Base-by-base conservation (phyloP, 805 yeast species). In the Suhomyces pyralidae region DNA sequence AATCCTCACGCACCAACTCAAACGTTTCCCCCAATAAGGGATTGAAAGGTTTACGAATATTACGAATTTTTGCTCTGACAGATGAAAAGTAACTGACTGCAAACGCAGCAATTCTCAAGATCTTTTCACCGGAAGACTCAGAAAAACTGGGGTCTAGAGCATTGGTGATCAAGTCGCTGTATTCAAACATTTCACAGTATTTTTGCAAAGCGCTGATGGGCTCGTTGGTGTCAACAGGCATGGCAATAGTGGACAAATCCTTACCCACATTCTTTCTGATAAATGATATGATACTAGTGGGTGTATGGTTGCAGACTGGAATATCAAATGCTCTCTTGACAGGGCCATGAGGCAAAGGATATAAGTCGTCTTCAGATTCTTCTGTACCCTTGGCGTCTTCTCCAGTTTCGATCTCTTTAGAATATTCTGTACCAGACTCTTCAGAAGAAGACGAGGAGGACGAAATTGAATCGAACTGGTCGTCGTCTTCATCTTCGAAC, bases 161-260 rank as follows among this genome's bases (percentile, higher is more conserved):
- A 40, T 80, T 77, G 56, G 84, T 83, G 44, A 94, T 71, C 40
- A 94, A 63, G 44, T 80, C 73, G 32, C 88, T 68, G 66, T 90
- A 90, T 67, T 94, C 99, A 63, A 88, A 77, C 45, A 83, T 68
- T 67, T 94, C 99, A 0, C 94, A 78, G 59, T 85, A 82, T 56
- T 84, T 81, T 66, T 94, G 97, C 51, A 93, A 74, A 26, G 88
- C 82, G 0, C 96, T 82, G 20, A 93, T 65, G 0, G 99, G 99
- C 68, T 94, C 99, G 70, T 94, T 94, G 51, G 91, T 81, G 1
- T 94, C 85, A 7, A 94, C 96, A 1, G 99, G 99, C 92, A 93
- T 91, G 0, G 97, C 85, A 45, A 92, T 81, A 1, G 90, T 78
- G 0, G 91, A 79, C 52, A 94, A 67, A 67, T 93, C 98, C 63